Evolutionary conservation across 148 eudicot species (phyloP).

Genomic region (Heliosperma pusillum): DNA sequence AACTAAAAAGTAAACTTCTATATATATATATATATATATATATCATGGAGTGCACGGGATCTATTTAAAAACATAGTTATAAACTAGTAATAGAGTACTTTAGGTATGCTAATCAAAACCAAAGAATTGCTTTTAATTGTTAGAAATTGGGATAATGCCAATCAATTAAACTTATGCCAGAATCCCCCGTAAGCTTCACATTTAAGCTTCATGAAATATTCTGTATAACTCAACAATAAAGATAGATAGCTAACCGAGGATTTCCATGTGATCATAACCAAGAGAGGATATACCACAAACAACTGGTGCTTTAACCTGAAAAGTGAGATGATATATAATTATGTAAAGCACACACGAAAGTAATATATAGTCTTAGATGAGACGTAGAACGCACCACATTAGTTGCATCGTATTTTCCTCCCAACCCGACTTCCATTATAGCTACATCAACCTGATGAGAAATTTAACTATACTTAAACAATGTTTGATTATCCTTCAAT

Average conservation of each 20-base stretch:
- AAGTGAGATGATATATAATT: slow-evolving; percentile 17
- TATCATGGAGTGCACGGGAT: too few relatives aligned
- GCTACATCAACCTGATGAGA: slow-evolving; percentile 87
- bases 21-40: too few relatives aligned
- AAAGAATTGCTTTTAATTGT: not conserved
- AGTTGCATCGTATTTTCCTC: slow-evolving; percentile 97
- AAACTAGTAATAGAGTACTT: not conserved
- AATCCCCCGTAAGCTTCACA: not conserved
- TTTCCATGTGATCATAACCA: slow-evolving; percentile 99
- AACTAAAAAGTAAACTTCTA: too few relatives aligned
- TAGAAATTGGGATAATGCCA: not conserved
- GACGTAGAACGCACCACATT: slow-evolving; percentile 64
- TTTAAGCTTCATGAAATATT: not conserved
- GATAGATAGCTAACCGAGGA: slow-evolving; percentile 76
- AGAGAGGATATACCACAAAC: slow-evolving; percentile 97
- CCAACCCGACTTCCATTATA: slow-evolving; percentile 95
- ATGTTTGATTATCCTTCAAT: not conserved
- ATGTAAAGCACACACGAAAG: slow-evolving; percentile 7
- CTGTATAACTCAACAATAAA: not conserved
- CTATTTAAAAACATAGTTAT: not conserved
- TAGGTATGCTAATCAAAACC: not conserved
- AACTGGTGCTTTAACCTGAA: slow-evolving; percentile 80
- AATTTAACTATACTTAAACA: not conserved
- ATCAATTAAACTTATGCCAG: slow-evolving; percentile 12
- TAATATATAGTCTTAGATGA: not conserved